Conservation (phyloP, 1,284 basidiomycete genomes). For the Cystobasidium pallidum region DNA sequence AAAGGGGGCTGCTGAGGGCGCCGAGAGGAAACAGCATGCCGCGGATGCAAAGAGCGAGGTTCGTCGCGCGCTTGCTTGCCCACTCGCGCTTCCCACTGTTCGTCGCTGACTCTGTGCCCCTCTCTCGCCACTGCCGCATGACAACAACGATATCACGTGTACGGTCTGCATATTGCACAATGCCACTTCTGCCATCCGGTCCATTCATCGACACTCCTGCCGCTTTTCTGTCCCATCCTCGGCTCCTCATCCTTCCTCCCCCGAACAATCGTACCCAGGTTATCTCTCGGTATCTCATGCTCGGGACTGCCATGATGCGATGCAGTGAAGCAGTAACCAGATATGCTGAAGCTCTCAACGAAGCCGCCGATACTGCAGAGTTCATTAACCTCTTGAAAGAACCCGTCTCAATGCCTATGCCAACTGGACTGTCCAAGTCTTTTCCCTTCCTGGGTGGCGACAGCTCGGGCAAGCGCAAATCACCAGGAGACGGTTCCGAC, state of each 20-base stretch:
- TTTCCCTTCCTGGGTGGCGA: constrained; percentile 46
- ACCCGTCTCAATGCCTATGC: constrained; percentile 43
- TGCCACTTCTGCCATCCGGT: not conserved
- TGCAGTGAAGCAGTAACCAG: constrained; percentile 57
- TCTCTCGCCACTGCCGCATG: constrained; percentile 6
- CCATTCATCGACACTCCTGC: too few relatives aligned
- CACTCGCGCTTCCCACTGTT: constrained; percentile 1
- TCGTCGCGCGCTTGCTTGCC: not conserved
- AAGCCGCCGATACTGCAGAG: constrained; percentile 43
- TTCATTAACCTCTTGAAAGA: constrained; percentile 52
- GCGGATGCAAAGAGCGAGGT: constrained; percentile 28
- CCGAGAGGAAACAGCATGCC: constrained; percentile 1
- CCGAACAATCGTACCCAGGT: constrained; percentile 55
- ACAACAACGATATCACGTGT: too few relatives aligned
- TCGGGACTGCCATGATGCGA: constrained; percentile 57
- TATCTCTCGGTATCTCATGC: constrained; percentile 57
- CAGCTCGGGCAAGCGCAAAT: constrained; percentile 21
- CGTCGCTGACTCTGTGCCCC: not conserved
- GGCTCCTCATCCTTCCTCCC: constrained; percentile 3
- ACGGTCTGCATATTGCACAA: not conserved
- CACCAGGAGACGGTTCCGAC: constrained; percentile 8
- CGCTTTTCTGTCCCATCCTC: too few relatives aligned
- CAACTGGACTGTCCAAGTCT: constrained; percentile 47
- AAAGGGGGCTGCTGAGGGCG: not conserved
- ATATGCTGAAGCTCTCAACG: constrained; percentile 52